Base-by-base conservation (phyloP, 106 monocot species). In the Platanthera zijinensis region DNA sequence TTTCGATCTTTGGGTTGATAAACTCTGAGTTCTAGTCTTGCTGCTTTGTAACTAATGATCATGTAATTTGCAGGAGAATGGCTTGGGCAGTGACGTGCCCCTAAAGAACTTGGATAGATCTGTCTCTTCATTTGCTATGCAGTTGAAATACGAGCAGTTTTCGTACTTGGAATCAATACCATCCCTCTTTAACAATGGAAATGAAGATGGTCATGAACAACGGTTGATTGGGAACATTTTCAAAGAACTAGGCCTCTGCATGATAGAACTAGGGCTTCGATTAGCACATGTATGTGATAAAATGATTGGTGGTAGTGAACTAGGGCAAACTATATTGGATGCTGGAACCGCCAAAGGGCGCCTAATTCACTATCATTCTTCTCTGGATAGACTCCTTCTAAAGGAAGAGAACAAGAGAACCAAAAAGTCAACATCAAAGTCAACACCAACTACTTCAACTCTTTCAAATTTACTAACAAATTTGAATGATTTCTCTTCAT, bases 311-410 rank as follows among this genome's bases (percentile, higher is more conserved):
- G 78, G 81, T 74, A 57, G 73, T 57, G 91, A 85, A 52, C 62
- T 96, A 22, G 87, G 91, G 61, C 49, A 86, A 57, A 89, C 87
- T 74, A 86, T 96, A 50, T 57, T 87, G 56, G 81, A 87, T 46
- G 90, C 90, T 6, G 76, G 90, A 21, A 86, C 80, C 25, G 96
- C 89, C 18, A 96, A 96, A 78, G 96, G 91, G 0, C 85, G 96
- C 45, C 93, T 96, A 49, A 93, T 96, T 64, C 96, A 96, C 63
- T 96, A 96, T 71, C 96, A 96, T 74, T 95, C 95, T 46, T 21
- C 10, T 7, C 32, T 83, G 14, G 96, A 96, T 67, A 83, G 80
- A 48, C 6, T 74, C 71, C 62, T 93, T 52, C 82, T 93, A 5
- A 93, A 85, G 75, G 74, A 86, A 25, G 48, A 9, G 32, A 76